Conservation (phyloP, 2,329 filamentous ascomycete species). For the Metarhizium anisopliae region DNA sequence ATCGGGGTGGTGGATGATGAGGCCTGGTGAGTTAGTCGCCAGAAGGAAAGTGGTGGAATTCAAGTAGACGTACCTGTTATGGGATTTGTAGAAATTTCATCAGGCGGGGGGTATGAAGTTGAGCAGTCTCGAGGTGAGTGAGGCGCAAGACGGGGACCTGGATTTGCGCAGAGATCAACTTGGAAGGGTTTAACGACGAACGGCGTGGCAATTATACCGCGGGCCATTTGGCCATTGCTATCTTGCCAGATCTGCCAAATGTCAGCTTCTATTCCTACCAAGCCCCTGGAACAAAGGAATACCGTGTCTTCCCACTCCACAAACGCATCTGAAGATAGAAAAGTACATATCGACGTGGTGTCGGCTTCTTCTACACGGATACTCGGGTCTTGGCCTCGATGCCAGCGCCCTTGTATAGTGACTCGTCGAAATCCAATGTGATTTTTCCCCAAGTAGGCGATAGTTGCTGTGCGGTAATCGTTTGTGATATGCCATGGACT, state of each 20-base stretch:
- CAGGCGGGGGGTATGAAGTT: conserved; percentile 33
- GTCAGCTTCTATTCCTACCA: conserved; percentile 6
- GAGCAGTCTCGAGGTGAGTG: conserved; percentile 37
- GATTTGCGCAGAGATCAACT: conserved; percentile 27
- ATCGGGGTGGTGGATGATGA: conserved; percentile 32
- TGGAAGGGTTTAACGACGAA: conserved; percentile 41
- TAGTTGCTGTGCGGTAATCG: conserved; percentile 28
- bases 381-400: conserved; percentile 23
- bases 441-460: conserved; percentile 42
- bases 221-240: conserved; percentile 28
- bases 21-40: conserved; percentile 22
- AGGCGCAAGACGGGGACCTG: conserved; percentile 12
- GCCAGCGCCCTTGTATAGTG: conserved; percentile 29
- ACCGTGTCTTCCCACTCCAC: conserved; percentile 47
- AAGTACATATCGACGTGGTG: conserved; percentile 37
- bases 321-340: conserved; percentile 43
- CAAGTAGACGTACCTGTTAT: conserved; percentile 11
- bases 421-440: conserved; percentile 47
- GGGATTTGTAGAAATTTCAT: conserved; percentile 23
- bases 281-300: conserved; percentile 10
- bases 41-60: neutral
- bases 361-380: conserved; percentile 33
- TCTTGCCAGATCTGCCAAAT: conserved; percentile 32
- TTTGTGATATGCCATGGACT: conserved; percentile 39
- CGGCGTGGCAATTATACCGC: conserved; percentile 47